Conservation (phyloP, 495 filamentous ascomycete genomes). For the Rostrohypoxylon terebratum region DNA sequence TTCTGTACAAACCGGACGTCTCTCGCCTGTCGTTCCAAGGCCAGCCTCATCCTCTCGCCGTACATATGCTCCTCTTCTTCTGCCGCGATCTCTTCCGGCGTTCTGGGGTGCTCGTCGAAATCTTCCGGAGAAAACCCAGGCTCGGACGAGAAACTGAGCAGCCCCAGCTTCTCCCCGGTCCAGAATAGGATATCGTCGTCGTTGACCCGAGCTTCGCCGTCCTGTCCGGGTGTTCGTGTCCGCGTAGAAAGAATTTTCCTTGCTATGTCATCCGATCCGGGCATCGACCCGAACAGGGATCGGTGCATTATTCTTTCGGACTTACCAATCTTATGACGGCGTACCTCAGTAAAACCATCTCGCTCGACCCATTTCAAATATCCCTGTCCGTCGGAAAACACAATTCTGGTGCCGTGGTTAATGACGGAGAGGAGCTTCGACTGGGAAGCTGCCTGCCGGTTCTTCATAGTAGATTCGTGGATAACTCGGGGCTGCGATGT, state of each 20-base stretch:
- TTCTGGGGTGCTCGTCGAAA: slow-evolving; percentile 60
- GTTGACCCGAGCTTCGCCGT: slow-evolving; percentile 54
- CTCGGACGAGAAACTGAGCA: slow-evolving; percentile 70
- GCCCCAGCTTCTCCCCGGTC: slow-evolving; percentile 83
- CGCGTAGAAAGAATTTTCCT: slow-evolving; percentile 77
- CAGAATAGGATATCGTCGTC: slow-evolving; percentile 78
- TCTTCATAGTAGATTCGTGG: slow-evolving; percentile 66
- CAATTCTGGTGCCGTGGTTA: slow-evolving; percentile 85
- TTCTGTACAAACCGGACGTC: slow-evolving; percentile 82
- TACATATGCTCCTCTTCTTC: slow-evolving; percentile 66
- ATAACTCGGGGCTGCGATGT: slow-evolving; percentile 50
- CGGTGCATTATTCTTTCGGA: slow-evolving; percentile 54
- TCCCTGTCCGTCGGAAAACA: slow-evolving; percentile 86
- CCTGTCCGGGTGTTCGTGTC: slow-evolving; percentile 49
- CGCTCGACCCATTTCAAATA: slow-evolving; percentile 92
- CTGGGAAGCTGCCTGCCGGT: slow-evolving; percentile 83
- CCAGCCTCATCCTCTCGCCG: slow-evolving; percentile 75
- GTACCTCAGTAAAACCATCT: slow-evolving; percentile 83
- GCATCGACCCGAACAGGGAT: slow-evolving; percentile 62
- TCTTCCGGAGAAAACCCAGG: slow-evolving; percentile 59
- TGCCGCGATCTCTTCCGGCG: slow-evolving; percentile 56
- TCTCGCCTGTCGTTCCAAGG: slow-evolving; percentile 82
- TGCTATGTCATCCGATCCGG: slow-evolving; percentile 70
- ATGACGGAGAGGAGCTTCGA: slow-evolving; percentile 87
- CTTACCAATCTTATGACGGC: slow-evolving; percentile 76